These are phyloP conservation scores for Phytophthora capsici DNA, from an alignment of 352 stramenopile genomes.

Conservation along the genomic window DNA sequence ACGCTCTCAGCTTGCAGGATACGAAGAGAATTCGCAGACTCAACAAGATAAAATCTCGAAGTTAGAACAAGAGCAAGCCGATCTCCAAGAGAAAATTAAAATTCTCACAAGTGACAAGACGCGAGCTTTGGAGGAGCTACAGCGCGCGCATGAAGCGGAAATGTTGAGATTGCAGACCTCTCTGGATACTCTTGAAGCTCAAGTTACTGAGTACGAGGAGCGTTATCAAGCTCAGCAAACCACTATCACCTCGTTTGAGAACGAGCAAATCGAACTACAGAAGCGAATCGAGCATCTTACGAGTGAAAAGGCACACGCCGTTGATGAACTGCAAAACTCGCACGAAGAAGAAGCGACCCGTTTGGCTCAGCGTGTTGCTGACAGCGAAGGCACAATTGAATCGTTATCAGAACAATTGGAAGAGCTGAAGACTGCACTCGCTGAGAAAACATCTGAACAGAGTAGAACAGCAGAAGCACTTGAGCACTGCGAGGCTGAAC, in stretches of 20 bases:
- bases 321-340: slow-evolving; percentile 10
- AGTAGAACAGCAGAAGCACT: slow-evolving; percentile 12
- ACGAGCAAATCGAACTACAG: slow-evolving; percentile 14
- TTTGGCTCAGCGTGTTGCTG: slow-evolving; percentile 12
- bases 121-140: slow-evolving; percentile 7
- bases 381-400: slow-evolving; percentile 17
- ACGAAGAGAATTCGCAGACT: slow-evolving; percentile 16
- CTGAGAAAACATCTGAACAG: slow-evolving; percentile 22
- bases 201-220: slow-evolving; percentile 17
- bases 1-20: slow-evolving; percentile 8
- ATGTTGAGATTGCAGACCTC: not conserved
- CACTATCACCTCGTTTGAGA: slow-evolving; percentile 21
- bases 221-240: slow-evolving; percentile 15
- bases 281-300: slow-evolving; percentile 12
- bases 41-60: slow-evolving; percentile 24
- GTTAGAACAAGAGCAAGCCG: slow-evolving; percentile 15
- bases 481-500: slow-evolving; percentile 24
- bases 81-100: slow-evolving; percentile 19
- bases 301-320: slow-evolving; percentile 14
- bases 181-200: slow-evolving; percentile 14
- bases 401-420: slow-evolving; percentile 21
- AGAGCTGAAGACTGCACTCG: slow-evolving; percentile 11
- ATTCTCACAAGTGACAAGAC: slow-evolving; percentile 18
- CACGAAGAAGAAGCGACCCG: slow-evolving; percentile 22
- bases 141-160: slow-evolving; percentile 11